A percentile compares a stretch with the other conserved stretches of the same genome.
Evolutionary conservation across 139 green algal genomes (phyloP).

Genomic region (Haematococcus lacustris): DNA sequence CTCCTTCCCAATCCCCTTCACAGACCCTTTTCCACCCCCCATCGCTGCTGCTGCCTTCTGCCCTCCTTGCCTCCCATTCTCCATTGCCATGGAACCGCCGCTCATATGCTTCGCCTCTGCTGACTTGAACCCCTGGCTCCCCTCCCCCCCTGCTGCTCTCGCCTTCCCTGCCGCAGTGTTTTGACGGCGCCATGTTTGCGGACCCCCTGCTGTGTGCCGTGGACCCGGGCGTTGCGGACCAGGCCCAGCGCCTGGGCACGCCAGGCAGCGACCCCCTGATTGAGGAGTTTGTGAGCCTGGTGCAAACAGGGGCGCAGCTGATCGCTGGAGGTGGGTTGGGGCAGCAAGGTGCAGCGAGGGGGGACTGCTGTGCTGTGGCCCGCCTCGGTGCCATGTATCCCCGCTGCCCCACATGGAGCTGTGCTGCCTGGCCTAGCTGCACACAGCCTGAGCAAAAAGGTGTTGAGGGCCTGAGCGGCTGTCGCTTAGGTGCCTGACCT

Average conservation of each 20-base stretch:
- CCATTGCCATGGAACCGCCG: too few species aligned
- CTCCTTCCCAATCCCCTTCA: too few species aligned
- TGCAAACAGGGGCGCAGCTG: not conserved
- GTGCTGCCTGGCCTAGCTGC: too few species aligned
- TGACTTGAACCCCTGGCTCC: too few species aligned
- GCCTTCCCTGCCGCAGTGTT: not conserved
- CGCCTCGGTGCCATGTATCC: not conserved
- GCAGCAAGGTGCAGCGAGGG: not conserved
- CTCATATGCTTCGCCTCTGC: too few species aligned
- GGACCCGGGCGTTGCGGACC: not conserved
- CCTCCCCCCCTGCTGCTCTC: not conserved
- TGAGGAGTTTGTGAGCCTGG: not conserved
- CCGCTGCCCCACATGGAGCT: too few species aligned
- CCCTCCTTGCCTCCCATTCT: too few species aligned
- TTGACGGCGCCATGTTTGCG: conserved; percentile 5
- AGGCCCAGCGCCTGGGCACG: not conserved
- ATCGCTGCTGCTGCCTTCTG: too few species aligned
- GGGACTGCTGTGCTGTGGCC: not conserved
- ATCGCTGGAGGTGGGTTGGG: not conserved
- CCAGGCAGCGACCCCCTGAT: not conserved
- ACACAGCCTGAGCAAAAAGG: too few species aligned
- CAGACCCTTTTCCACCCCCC: too few species aligned
- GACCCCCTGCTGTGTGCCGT: not conserved
- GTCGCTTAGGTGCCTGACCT: not conserved
- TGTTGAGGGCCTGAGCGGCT: too few species aligned